Percentiles rank a stretch among this genome's conserved stretches.
Conservation (phyloP, 805 yeast species). For the Lachancea fermentati region DNA sequence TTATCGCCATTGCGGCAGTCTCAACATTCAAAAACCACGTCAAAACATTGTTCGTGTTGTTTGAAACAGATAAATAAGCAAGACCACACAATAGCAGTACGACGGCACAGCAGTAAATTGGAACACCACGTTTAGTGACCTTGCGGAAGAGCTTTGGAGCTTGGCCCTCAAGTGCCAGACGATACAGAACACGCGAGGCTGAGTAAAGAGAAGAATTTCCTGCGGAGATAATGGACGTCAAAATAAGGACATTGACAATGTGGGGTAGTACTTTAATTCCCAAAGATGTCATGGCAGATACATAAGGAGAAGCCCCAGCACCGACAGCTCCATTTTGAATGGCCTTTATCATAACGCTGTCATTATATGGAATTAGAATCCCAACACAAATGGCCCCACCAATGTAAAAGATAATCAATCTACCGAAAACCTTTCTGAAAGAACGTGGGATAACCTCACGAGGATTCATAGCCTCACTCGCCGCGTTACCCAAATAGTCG, state of each 20-base stretch:
- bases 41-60: conserved; percentile 47
- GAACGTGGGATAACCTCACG: conserved; percentile 54
- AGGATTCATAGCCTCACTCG: conserved; percentile 55
- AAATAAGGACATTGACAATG: conserved; percentile 48
- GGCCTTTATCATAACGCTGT: conserved; percentile 34
- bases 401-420: conserved; percentile 54
- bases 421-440: conserved; percentile 50
- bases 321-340: conserved; percentile 18
- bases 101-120: conserved; percentile 3
- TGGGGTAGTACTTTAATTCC: conserved; percentile 45
- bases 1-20: conserved; percentile 59
- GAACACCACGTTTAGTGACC: conserved; percentile 22
- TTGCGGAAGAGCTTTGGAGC: conserved; percentile 51
- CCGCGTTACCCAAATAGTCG: conserved; percentile 43
- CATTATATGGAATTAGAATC: conserved; percentile 52
- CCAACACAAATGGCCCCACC: conserved; percentile 53
- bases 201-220: conserved; percentile 45
- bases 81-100: conserved; percentile 43
- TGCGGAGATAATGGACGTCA: conserved; percentile 47
- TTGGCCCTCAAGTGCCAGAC: conserved; percentile 48
- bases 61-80: conserved; percentile 58
- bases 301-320: conserved; percentile 39
- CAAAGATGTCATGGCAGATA: conserved; percentile 46
- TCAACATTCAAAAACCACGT: conserved; percentile 62
- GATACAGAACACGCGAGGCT: conserved; percentile 43